Conservation (phyloP, 495 filamentous ascomycete genomes). For the Neurospora tetraspora region DNA sequence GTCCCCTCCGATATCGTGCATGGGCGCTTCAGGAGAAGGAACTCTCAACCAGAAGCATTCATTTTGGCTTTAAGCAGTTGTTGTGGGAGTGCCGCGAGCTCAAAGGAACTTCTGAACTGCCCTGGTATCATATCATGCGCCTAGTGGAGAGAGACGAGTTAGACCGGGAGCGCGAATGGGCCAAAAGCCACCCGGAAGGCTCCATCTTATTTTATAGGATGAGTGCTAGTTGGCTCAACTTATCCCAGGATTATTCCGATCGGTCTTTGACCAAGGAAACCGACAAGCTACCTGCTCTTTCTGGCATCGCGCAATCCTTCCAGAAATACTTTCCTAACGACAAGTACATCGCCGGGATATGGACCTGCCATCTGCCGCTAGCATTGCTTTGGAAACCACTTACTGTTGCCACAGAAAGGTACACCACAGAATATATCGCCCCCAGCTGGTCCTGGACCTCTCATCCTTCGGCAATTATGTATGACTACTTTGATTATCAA, state of each 20-base stretch:
- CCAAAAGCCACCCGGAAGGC: too few species aligned
- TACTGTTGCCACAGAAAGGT: too few species aligned
- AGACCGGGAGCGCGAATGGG: background rate
- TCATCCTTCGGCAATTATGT: too few species aligned
- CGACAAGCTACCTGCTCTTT: background rate
- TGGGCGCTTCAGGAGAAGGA: background rate
- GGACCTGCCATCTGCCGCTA: background rate
- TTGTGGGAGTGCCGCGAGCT: background rate
- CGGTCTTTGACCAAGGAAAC: background rate
- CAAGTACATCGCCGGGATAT: background rate
- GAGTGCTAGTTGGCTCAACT: accelerated
- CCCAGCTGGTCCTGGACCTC: background rate
- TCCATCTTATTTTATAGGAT: background rate
- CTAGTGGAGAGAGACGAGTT: too few species aligned
- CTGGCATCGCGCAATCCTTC: background rate
- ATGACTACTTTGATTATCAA: too few species aligned
- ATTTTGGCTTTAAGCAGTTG: background rate
- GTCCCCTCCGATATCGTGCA: background rate
- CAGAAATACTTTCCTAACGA: background rate
- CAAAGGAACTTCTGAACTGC: background rate
- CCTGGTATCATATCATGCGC: background rate
- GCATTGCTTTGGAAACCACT: background rate
- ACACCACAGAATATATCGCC: background rate
- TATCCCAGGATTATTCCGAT: accelerated
- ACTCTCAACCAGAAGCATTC: background rate